These are phyloP conservation scores for Volvox africanus DNA, from an alignment of 139 green algal genomes.

Conservation along the genomic window DNA sequence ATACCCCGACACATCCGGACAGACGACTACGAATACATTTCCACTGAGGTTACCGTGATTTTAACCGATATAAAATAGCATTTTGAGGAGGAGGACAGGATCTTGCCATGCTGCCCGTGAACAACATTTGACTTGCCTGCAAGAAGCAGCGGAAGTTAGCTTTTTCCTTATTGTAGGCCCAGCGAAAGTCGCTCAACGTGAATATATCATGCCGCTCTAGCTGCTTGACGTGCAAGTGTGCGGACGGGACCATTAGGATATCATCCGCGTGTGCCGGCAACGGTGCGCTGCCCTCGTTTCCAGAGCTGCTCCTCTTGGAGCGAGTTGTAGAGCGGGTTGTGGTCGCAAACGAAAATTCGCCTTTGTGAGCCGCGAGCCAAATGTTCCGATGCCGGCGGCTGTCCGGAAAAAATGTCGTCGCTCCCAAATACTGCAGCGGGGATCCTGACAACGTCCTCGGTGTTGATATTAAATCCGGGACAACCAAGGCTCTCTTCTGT, in stretches of 20 bases:
- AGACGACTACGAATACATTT: too few relatives aligned
- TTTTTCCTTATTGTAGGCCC: background rate
- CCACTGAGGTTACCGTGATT: too few relatives aligned
- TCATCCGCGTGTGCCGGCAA: background rate
- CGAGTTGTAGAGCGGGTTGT: background rate
- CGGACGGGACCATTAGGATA: background rate
- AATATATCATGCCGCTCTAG: slow-evolving; percentile 19
- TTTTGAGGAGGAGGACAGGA: too few relatives aligned
- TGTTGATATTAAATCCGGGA: background rate
- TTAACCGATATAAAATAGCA: too few relatives aligned
- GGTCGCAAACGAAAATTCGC: background rate
- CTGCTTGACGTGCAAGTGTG: background rate
- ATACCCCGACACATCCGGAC: too few relatives aligned
- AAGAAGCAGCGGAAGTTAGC: background rate
- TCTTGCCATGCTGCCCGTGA: too few relatives aligned
- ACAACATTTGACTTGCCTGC: background rate
- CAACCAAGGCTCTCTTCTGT: background rate
- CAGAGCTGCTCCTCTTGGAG: background rate
- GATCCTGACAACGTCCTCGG: background rate
- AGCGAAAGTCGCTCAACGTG: background rate
- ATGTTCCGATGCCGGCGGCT: background rate
- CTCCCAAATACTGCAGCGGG: background rate
- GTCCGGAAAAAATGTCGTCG: background rate
- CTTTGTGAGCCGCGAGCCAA: background rate
- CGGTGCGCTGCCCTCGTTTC: slow-evolving; percentile 8